Conservation (phyloP, 306 rosid species). For the Lathyrus aphaca region DNA sequence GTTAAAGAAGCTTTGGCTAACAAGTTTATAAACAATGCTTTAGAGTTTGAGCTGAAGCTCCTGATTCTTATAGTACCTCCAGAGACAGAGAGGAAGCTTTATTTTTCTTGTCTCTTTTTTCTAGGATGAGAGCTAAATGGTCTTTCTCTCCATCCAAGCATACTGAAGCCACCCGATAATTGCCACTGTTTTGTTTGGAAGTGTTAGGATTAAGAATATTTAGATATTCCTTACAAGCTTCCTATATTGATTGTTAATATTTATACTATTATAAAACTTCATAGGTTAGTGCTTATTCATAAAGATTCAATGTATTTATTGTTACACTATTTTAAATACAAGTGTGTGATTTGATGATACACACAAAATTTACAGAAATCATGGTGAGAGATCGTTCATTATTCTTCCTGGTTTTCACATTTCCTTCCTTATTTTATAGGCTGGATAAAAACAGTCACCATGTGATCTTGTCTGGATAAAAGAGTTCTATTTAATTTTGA, state of each 20-base stretch:
- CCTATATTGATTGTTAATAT: too few species aligned
- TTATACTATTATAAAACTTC: too few species aligned
- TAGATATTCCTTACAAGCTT: too few species aligned
- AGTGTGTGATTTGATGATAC: too few species aligned
- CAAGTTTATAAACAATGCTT: conserved; percentile 80
- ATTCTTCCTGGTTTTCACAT: conserved; percentile 31
- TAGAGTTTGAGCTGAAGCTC: conserved; percentile 77
- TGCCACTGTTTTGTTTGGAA: conserved; percentile 25
- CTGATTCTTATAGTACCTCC: conserved; percentile 81
- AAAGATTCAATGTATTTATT: too few species aligned
- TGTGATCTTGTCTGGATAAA: conserved; percentile 88
- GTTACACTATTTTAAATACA: too few species aligned
- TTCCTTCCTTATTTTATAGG: conserved; percentile 50
- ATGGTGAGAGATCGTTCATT: conserved; percentile 8
- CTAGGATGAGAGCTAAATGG: conserved; percentile 9
- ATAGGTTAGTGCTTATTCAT: too few species aligned
- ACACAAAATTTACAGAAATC: too few species aligned
- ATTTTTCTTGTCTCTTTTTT: background rate
- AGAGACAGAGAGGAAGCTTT: conserved; percentile 66
- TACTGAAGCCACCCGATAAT: background rate
- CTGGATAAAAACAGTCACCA: conserved; percentile 53
- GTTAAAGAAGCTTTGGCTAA: conserved; percentile 73
- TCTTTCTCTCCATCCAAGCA: background rate
- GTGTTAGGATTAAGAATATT: too few species aligned
- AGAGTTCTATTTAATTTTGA: conserved; percentile 49